A percentile compares a stretch with the other conserved stretches of the same genome.
phyloP scores from a whole-genome alignment of 2,329 filamentous ascomycete species.

The Escovopsis sp. region DNA sequence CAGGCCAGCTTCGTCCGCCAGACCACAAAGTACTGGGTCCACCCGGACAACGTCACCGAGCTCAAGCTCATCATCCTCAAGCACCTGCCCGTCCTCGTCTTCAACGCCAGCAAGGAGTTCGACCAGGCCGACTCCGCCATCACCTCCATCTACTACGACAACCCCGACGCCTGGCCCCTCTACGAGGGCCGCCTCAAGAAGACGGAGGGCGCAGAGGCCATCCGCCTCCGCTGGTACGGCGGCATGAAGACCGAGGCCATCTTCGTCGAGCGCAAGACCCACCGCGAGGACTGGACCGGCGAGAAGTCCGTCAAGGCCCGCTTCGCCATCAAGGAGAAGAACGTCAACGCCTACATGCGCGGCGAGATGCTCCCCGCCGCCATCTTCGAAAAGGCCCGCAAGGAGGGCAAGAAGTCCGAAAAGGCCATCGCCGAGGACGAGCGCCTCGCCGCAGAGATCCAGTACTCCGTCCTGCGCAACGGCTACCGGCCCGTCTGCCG shows the following conservation, averaged over 20 bases:
- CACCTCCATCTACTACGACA: conserved; percentile 97
- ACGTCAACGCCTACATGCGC: conserved; percentile 78
- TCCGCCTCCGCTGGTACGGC: conserved; percentile 92
- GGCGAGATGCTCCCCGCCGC: conserved; percentile 73
- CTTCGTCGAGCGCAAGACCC: conserved; percentile 94
- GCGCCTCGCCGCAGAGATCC: conserved; percentile 76
- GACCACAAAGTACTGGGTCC: conserved; percentile 99
- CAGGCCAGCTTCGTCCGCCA: conserved; percentile 95
- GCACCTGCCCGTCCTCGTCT: conserved; percentile 90
- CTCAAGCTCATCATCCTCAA: conserved; percentile 95
- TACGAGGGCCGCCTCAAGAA: conserved; percentile 94
- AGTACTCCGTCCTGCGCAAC: conserved; percentile 81
- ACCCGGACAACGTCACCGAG: conserved; percentile 95
- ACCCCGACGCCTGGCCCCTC: conserved; percentile 81
- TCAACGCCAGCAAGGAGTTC: conserved; percentile 95
- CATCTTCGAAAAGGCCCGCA: conserved; percentile 92
- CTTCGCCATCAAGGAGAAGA: conserved; percentile 92
- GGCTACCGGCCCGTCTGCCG: conserved; percentile 79
- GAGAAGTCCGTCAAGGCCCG: conserved; percentile 98
- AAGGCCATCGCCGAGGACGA: conserved; percentile 87
- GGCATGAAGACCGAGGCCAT: conserved; percentile 92
- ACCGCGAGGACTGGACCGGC: conserved; percentile 97
- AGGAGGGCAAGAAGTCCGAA: conserved; percentile 84
- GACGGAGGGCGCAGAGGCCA: conserved; percentile 92
- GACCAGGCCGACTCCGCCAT: conserved; percentile 83